Conservation (phyloP, 169 alveolate species). For the Babesia divergens region DNA sequence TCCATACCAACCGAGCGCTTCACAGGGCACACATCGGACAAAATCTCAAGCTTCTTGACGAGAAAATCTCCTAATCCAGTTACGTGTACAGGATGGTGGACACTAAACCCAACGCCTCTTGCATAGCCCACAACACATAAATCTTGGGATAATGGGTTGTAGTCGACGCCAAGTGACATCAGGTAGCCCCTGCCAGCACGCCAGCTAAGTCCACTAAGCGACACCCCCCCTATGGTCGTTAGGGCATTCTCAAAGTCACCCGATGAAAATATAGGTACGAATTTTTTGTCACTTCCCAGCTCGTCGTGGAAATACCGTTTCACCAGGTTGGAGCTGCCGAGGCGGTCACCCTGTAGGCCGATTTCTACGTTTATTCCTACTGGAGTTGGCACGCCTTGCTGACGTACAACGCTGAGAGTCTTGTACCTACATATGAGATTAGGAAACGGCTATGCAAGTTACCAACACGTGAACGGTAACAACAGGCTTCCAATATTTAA, state of each 20-base stretch:
- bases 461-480: too few relatives aligned
- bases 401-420: conserved; percentile 61
- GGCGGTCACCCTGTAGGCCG: conserved; percentile 58
- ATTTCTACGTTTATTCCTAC: conserved; percentile 68
- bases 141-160: conserved; percentile 48
- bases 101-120: conserved; percentile 73
- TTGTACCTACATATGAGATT: conserved; percentile 44
- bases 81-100: conserved; percentile 68
- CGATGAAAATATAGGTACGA: conserved; percentile 2
- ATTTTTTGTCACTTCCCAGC: conserved; percentile 66
- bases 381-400: conserved; percentile 77
- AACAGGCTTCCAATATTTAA: too few relatives aligned
- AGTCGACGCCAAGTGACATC: conserved; percentile 60
- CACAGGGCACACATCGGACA: conserved; percentile 57
- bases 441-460: too few relatives aligned
- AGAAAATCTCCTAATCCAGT: conserved; percentile 72
- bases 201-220: conserved; percentile 58
- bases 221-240: conserved; percentile 59
- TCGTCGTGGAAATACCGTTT: conserved; percentile 72
- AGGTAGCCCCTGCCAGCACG: conserved; percentile 75
- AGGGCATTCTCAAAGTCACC: conserved; percentile 54
- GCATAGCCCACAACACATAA: conserved; percentile 68
- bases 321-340: conserved; percentile 51
- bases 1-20: conserved; percentile 20
- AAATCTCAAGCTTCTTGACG: conserved; percentile 55